Evolutionary conservation across 106 monocot species (phyloP).

Genomic region (Cymbidium sinense): DNA sequence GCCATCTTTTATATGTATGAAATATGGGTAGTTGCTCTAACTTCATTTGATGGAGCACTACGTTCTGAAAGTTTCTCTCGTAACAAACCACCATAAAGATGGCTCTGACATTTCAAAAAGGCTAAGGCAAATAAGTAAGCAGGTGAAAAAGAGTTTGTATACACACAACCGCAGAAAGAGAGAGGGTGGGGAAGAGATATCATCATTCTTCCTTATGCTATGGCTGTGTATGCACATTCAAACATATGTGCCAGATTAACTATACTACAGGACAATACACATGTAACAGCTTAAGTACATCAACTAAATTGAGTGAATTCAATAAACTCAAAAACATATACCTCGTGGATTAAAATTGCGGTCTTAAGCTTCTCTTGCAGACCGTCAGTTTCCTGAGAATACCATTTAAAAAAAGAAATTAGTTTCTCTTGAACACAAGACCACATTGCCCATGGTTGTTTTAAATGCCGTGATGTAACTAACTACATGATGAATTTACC

Average conservation of each 20-base stretch:
- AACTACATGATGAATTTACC: neutral
- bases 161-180: neutral
- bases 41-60: neutral
- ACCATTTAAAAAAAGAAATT: conserved; percentile 30
- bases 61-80: neutral
- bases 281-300: neutral
- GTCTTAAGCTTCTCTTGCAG: conserved; percentile 43
- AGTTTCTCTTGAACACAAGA: neutral
- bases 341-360: conserved; percentile 44
- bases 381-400: conserved; percentile 48
- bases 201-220: neutral
- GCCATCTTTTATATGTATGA: neutral
- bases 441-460: neutral
- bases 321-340: conserved; percentile 15
- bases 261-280: neutral
- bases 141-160: neutral
- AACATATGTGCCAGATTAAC: neutral
- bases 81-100: neutral
- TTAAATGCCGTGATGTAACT: neutral
- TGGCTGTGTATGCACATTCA: neutral
- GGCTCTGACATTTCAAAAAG: neutral
- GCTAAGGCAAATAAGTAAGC: neutral
- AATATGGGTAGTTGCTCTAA: neutral
- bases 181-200: neutral
- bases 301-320: neutral